Base-by-base conservation (phyloP, 768 basidiomycete genomes). In the Amanita inopinata region DNA sequence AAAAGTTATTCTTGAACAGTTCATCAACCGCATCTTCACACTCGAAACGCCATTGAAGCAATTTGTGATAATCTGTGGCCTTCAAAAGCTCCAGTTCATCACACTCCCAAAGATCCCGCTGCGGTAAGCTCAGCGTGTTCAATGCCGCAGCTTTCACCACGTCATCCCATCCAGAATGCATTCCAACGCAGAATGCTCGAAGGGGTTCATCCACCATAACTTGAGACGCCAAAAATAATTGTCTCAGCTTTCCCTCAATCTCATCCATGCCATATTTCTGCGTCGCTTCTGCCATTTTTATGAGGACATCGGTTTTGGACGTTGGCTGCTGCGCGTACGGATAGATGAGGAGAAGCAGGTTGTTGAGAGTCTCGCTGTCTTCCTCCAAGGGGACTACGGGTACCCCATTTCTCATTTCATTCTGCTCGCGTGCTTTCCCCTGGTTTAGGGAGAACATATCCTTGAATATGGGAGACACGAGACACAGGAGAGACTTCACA, bases 381-480 rank as follows among this genome's bases (percentile, higher is more conserved):
- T 55, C 52, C 14, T 22, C 24, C 9, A 56, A 24, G 6, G 37
- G 40, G 45, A 43, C 49, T 38, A 41, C 27, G 9, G 33, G 45
- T 12, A 20, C 22, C 19, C 32, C 41, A 18, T 47, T 28, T 17
- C 19, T 43, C 17, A 2, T 35, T 23, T 37, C 36, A 22, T 24
- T 27, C 38, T 38, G 5, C 33, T 38, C 10, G 14, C 35, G 7
- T 9, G 32, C 14, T 3, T 27, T 17, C 12, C 42, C 35, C 27
- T 54, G 52, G 5, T 55, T 56, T 15, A 58, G 24, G 1, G 51
- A 31, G 33, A 62, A 52, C 61, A 65, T 62, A 37, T 46, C 53
- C 14, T 39, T 40, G 41, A 65, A 63, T 9, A 63, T 38, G 3
- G 58, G 53, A 1, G 66, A 66, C 3, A 54, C 51, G 9, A 56